These are phyloP conservation scores for Colletotrichum godetiae DNA, from an alignment of 2,329 filamentous ascomycete genomes.

Conservation along the genomic window DNA sequence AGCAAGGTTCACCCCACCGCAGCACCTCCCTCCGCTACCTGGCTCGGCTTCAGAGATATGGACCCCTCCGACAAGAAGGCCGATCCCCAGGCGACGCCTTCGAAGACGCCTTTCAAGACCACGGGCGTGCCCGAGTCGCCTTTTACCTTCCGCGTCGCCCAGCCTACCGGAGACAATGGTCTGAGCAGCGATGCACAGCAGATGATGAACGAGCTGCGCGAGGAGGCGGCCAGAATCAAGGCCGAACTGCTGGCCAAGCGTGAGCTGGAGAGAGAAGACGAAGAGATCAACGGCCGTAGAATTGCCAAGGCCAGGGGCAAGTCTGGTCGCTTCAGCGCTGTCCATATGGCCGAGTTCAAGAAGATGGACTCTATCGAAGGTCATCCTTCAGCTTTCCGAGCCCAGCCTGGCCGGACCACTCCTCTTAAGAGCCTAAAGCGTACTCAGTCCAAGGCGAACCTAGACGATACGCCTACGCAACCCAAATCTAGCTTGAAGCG, in stretches of 20 bases:
- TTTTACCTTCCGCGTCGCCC: conserved; percentile 74
- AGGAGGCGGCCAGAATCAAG: conserved; percentile 46
- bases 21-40: conserved; percentile 81
- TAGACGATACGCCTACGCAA: conserved; percentile 48
- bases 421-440: conserved; percentile 55
- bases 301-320: conserved; percentile 86
- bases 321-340: conserved; percentile 82
- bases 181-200: conserved; percentile 71
- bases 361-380: conserved; percentile 98
- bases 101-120: conserved; percentile 74
- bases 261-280: conserved; percentile 63
- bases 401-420: conserved; percentile 64
- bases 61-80: conserved; percentile 61
- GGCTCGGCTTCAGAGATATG: conserved; percentile 85
- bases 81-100: conserved; percentile 69
- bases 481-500: conserved; percentile 48
- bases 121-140: conserved; percentile 63
- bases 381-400: conserved; percentile 83
- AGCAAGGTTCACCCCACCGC: conserved; percentile 83
- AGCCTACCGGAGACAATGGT: conserved; percentile 58
- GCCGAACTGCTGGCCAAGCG: conserved; percentile 56
- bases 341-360: conserved; percentile 89
- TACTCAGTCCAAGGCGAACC: conserved; percentile 59
- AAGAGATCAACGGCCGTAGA: conserved; percentile 66
- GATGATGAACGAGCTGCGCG: conserved; percentile 76